These are phyloP conservation scores for Phytophthora hibernalis DNA, from an alignment of 352 stramenopile species.

Conservation along the genomic window DNA sequence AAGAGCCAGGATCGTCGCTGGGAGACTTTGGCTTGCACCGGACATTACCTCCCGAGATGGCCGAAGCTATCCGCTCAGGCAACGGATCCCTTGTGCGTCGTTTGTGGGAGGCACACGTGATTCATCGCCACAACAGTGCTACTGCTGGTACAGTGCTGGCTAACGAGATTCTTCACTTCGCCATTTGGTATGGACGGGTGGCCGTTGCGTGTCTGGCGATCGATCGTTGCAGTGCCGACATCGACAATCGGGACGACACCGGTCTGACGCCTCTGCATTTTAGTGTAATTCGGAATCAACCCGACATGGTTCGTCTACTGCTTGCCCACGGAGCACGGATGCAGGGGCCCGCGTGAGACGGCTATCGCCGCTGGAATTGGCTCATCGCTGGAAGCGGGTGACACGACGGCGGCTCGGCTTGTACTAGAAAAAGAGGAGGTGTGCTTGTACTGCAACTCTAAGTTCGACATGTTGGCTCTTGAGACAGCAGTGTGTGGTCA, in stretches of 20 bases:
- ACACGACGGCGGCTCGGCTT: constrained; percentile 67
- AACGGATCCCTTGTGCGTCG: constrained; percentile 47
- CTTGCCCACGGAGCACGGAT: constrained; percentile 57
- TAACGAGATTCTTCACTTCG: constrained; percentile 84
- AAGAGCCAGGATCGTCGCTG: constrained; percentile 36
- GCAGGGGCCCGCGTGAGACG: constrained; percentile 40
- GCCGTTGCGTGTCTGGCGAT: constrained; percentile 73
- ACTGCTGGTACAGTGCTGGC: constrained; percentile 51
- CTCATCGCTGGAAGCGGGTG: constrained; percentile 70
- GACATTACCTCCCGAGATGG: constrained; percentile 64
- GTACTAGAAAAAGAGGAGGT: constrained; percentile 77
- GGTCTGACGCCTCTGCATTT: constrained; percentile 82
- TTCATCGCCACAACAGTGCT: constrained; percentile 28
- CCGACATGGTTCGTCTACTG: constrained; percentile 75
- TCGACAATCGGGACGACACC: constrained; percentile 77
- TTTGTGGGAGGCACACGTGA: constrained; percentile 59
- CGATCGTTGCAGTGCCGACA: constrained; percentile 61
- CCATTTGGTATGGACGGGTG: constrained; percentile 72
- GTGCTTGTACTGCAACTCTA: constrained; percentile 83
- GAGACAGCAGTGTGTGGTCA: constrained; percentile 56
- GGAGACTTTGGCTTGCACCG: constrained; percentile 66
- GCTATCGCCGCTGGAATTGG: constrained; percentile 65
- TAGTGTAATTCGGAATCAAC: constrained; percentile 77
- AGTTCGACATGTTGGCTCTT: constrained; percentile 69
- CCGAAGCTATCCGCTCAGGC: constrained; percentile 44